Conservation (phyloP, 352 stramenopile genomes). For the Pythium pyrilobum region DNA sequence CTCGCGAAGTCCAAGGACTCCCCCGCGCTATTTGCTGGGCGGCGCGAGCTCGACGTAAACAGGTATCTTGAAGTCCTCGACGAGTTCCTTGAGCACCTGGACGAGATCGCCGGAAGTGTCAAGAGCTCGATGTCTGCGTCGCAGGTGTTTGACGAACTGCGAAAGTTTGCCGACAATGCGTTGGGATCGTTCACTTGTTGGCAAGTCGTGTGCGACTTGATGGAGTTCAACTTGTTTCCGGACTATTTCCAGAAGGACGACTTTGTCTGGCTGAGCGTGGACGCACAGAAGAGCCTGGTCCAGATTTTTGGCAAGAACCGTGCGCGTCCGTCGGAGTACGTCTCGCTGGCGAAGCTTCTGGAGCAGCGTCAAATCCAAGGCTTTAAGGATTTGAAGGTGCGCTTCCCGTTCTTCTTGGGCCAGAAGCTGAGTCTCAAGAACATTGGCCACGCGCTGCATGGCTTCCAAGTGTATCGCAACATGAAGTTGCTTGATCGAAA, state of each 20-base stretch:
- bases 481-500: constrained; percentile 76
- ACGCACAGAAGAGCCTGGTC: constrained; percentile 74
- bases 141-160: constrained; percentile 57
- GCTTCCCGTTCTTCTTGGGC: constrained; percentile 77
- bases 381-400: constrained; percentile 76
- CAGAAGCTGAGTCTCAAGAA: constrained; percentile 82
- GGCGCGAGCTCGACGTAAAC: constrained; percentile 49
- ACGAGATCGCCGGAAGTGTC: constrained; percentile 48
- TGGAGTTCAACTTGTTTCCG: constrained; percentile 66
- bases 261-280: constrained; percentile 78
- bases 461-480: constrained; percentile 80
- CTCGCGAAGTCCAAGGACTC: constrained; percentile 53
- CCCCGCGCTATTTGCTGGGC: constrained; percentile 42
- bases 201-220: constrained; percentile 75
- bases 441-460: constrained; percentile 73
- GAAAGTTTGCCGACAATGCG: constrained; percentile 59
- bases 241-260: constrained; percentile 52
- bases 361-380: constrained; percentile 72
- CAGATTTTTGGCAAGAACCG: constrained; percentile 81
- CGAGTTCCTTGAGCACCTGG: constrained; percentile 58
- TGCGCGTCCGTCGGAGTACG: constrained; percentile 59
- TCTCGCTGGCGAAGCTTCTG: constrained; percentile 58
- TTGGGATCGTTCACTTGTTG: constrained; percentile 86
- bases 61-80: constrained; percentile 65
- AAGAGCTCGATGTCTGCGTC: constrained; percentile 44